Evolutionary conservation across 2,329 filamentous ascomycete genomes (phyloP), one percentile per base, ranked within the genome.

Genomic region (Calonectria pauciramosa): DNA sequence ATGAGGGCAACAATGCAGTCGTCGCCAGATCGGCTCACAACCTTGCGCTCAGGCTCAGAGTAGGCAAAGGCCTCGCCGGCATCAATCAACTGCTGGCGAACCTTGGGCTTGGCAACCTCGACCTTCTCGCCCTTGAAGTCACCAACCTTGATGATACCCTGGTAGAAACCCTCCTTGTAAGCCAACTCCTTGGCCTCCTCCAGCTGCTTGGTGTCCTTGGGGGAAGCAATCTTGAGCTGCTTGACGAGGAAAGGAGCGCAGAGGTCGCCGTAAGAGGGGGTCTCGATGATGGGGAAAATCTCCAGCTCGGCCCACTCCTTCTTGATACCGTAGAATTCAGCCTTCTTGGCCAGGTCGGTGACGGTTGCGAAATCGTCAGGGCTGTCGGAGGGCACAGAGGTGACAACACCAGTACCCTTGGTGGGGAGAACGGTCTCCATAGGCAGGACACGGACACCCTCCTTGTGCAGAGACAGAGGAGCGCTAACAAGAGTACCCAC

Each of bases 101-200:
- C 95, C 83, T 97, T 94, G 76, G 94, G 93, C 88, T 98, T 98
- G 41, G 94, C 96, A 70, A 91, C 91, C 83, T 97, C 94, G 10
- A 99, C 97, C 78, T 94, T 91, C 86, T 96, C 91, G 67, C 96
- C 97, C 84, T 93, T 94, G 87, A 94, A 98, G 36, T 98, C 94
- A 72, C 97, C 97, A 75, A 95, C 91, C 77, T 96, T 89, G 93
- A 99, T 95, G 72, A 91, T 94, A 78, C 97, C 97, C 87, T 98
- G 96, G 88, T 99, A 99, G 89, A 95, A 99, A 20, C 96, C 97
- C 83, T 98, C 96, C 86, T 97, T 98, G 90, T 99, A 99, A 0
- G 97, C 96, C 78, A 97, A 88, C 79, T 99, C 96, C 87, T 99
- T 99, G 59, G 97, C 97, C 85, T 98, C 94, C 59, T 94, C 94